Evolutionary conservation across 1,284 basidiomycete genomes (phyloP), one percentile per base, ranked within the genome.

Genomic region (Coriolopsis trogii): DNA sequence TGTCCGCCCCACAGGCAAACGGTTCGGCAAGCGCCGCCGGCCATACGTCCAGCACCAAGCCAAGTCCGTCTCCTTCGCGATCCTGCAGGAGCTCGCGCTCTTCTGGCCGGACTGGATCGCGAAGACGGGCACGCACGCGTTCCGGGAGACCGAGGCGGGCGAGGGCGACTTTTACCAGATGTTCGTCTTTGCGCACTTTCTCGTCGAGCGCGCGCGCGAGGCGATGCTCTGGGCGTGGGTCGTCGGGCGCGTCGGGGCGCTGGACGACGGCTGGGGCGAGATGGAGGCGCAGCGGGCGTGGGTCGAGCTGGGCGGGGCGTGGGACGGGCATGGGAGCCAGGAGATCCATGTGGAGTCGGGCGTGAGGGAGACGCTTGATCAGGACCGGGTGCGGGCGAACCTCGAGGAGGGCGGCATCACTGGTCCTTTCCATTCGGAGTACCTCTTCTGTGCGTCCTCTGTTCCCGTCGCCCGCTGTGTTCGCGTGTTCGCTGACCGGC

Each of bases 221-320:
- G 70, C 71, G 6, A 55, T 76, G 18, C 59, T 77, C n/a, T 77
- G 75, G 75, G 58, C 66, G 7, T 77, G 70, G 69, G 60, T 62
- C 13, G 70, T 77, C 23, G 75, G 53, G 1, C 56, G 58, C 26
- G 39, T 63, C 56, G 66, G 75, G 21, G 66, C 60, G 3, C 52
- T 64, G 3, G 64, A 65, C 38, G 67, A 70, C 41, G 59, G 57
- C 29, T 67, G 67, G 63, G 54, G 67, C 26, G 60, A 56, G 39
- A 56, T 37, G 9, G 61, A 68, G 37, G 54, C 49, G 12, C 63
- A 62, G 28, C 55, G 41, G 9, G 70, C 64, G 43, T 77, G 75
- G 75, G 45, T 51, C 9, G 72, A 73, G 58, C 54, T 77, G 2
- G 70, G 70, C 20, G 62, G 64, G 2, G 41, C 18, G 13, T 44